Percentiles rank a stretch among this genome's conserved stretches.
phyloP scores from a whole-genome alignment of 129 eudicot species.

The Flaveria ramosissima region DNA sequence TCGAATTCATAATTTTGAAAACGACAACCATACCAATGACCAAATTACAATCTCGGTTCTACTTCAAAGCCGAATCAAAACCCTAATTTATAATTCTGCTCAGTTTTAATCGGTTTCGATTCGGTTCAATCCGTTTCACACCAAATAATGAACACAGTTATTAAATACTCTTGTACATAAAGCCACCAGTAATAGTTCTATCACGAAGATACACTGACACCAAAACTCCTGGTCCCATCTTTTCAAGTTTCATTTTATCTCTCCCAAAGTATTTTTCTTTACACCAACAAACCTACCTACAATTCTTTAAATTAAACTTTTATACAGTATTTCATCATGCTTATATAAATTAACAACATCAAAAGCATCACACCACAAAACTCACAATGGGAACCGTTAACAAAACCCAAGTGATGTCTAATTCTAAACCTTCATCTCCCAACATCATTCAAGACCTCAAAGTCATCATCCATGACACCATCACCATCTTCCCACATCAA shows the following conservation, averaged over 20 bases:
- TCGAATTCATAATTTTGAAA: too few species aligned
- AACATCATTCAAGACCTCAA: conserved; percentile 58
- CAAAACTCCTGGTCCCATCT: conserved; percentile 3
- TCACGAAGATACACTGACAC: neutral
- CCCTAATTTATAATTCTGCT: too few species aligned
- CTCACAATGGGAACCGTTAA: conserved; percentile 57
- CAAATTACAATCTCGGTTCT: too few species aligned
- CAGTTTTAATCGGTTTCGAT: too few species aligned
- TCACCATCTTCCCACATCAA: conserved; percentile 53
- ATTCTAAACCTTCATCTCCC: conserved; percentile 30
- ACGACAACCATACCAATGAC: too few species aligned
- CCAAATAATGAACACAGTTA: too few species aligned
- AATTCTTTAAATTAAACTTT: too few species aligned
- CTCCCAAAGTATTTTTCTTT: neutral
- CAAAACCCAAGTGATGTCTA: conserved; percentile 26
- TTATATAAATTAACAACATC: neutral
- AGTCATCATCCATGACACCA: conserved; percentile 54
- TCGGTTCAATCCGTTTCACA: too few species aligned
- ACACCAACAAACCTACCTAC: neutral
- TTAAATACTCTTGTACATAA: too few species aligned
- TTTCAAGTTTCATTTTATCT: neutral
- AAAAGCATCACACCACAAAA: conserved; percentile 13
- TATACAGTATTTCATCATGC: too few species aligned
- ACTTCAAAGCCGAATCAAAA: too few species aligned
- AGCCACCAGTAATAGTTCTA: neutral